A percentile compares a stretch with the other conserved stretches of the same genome.
Evolutionary conservation across 2,329 filamentous ascomycete genomes (phyloP).

Genomic region (Penicillium paneum): DNA sequence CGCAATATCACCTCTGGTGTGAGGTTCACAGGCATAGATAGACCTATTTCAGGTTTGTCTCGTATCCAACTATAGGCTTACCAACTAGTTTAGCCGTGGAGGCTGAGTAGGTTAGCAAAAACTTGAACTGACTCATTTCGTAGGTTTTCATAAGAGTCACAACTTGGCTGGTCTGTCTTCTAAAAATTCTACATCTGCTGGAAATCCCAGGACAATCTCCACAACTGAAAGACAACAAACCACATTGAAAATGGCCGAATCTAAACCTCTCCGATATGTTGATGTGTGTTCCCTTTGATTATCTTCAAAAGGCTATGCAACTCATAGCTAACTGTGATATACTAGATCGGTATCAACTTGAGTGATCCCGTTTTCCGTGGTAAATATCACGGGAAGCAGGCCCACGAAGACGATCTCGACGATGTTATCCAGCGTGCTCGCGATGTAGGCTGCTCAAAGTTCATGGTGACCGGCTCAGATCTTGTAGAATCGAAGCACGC

Average conservation of each 20-base stretch:
- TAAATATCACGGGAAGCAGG: slow-evolving; percentile 73
- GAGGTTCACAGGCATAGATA: slow-evolving; percentile 6
- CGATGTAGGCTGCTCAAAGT: slow-evolving; percentile 76
- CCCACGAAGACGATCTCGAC: slow-evolving; percentile 44
- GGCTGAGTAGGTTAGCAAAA: background rate
- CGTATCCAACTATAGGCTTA: background rate
- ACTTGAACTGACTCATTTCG: background rate
- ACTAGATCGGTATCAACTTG: slow-evolving; percentile 85
- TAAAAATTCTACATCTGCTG: slow-evolving; percentile 1
- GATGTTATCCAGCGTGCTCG: slow-evolving; percentile 75
- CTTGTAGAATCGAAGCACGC: slow-evolving; percentile 73
- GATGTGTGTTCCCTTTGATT: slow-evolving; percentile 39
- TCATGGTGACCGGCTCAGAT: slow-evolving; percentile 92
- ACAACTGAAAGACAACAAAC: slow-evolving; percentile 5
- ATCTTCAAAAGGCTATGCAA: background rate
- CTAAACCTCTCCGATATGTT: slow-evolving; percentile 44
- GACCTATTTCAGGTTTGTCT: background rate
- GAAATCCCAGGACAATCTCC: slow-evolving; percentile 11
- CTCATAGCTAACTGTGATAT: slow-evolving; percentile 13
- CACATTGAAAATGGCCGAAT: slow-evolving; percentile 34
- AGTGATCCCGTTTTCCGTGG: slow-evolving; percentile 89
- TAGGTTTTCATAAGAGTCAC: background rate
- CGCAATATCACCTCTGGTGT: slow-evolving; percentile 12
- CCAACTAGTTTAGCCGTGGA: background rate
- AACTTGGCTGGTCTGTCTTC: background rate